A percentile compares a stretch with the other conserved stretches of the same genome.
These are phyloP conservation scores for Aspergillus heteromorphus DNA, from an alignment of 495 filamentous ascomycete species.

Conservation along the genomic window DNA sequence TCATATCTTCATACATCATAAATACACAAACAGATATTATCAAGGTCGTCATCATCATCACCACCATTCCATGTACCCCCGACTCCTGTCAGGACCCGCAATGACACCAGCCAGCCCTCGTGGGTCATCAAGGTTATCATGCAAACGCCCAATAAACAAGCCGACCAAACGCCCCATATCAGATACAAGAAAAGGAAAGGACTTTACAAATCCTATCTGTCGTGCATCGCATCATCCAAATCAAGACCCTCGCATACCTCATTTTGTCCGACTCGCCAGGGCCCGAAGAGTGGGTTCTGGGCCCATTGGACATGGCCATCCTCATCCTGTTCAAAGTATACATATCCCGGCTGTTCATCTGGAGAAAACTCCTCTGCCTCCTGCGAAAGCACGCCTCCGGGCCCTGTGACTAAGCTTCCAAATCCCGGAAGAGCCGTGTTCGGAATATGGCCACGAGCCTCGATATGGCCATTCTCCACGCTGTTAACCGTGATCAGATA, in stretches of 20 bases:
- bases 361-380: slow-evolving; percentile 7
- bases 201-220: slow-evolving; percentile 11
- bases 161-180: neutral
- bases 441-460: slow-evolving; percentile 40
- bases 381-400: slow-evolving; percentile 9
- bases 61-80: neutral
- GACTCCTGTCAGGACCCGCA: neutral
- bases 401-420: slow-evolving; percentile 28
- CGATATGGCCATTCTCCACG: slow-evolving; percentile 28
- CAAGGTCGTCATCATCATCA: too few species aligned
- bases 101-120: neutral
- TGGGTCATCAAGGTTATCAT: neutral
- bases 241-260: slow-evolving; percentile 36
- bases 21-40: neutral
- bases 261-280: slow-evolving; percentile 34
- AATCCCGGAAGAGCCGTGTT: slow-evolving; percentile 35
- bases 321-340: slow-evolving; percentile 38
- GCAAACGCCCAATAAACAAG: neutral
- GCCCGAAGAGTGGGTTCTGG: slow-evolving; percentile 33
- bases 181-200: neutral
- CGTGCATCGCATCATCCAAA: slow-evolving; percentile 23
- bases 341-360: slow-evolving; percentile 32
- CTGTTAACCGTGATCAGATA: slow-evolving; percentile 44
- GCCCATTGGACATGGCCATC: slow-evolving; percentile 32
- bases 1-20: neutral